Evolutionary conservation across 495 filamentous ascomycete species (phyloP), one percentile per base, ranked within the genome.

Genomic region (Monascus purpureus): DNA sequence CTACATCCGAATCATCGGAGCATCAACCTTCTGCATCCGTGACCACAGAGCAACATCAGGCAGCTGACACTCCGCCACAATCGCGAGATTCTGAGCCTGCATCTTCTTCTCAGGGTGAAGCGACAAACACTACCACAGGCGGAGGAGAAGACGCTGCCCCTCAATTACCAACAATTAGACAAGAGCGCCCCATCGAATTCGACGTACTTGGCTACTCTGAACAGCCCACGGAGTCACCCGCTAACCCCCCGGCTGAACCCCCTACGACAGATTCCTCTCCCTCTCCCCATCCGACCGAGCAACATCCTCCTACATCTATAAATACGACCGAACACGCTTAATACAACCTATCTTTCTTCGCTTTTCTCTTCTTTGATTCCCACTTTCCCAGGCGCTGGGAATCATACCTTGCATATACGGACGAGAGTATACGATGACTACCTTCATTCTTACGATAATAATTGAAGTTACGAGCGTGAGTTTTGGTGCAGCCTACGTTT

Each of bases 11-110:
- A 38, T 9, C 39, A 36, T 25, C 15, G 17, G 28, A 39, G 16
- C 29, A 32, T 12, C 26, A 19, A 12, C 26, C 29, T 4, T 17
- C 40, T n/a, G 41, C 39, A 1, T 37, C 43, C n/a, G n/a, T n/a
- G n/a, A n/a, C n/a, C n/a, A n/a, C 0, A 39, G 32, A 17, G 37
- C 16, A 8, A 9, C 4, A 22, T 22, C 20, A n/a, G n/a, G n/a
- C n/a, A n/a, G n/a, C n/a, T n/a, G n/a, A n/a, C 20, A 4, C 20
- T 22, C 9, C 20, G 9, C 20, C 20, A 4, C 5, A 22, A 22
- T 5, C 20, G 20, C 20, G 9, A 22, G 20, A 22, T 4, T 22
- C 20, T 9, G 20, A 4, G 20, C 20, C 20, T 22, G 5, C 20
- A 22, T 5, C 20, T 9, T 4, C 20, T 22, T 5, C 9, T 22